Conservation (phyloP, 352 stramenopile genomes). For the Peronospora belbahrii region DNA sequence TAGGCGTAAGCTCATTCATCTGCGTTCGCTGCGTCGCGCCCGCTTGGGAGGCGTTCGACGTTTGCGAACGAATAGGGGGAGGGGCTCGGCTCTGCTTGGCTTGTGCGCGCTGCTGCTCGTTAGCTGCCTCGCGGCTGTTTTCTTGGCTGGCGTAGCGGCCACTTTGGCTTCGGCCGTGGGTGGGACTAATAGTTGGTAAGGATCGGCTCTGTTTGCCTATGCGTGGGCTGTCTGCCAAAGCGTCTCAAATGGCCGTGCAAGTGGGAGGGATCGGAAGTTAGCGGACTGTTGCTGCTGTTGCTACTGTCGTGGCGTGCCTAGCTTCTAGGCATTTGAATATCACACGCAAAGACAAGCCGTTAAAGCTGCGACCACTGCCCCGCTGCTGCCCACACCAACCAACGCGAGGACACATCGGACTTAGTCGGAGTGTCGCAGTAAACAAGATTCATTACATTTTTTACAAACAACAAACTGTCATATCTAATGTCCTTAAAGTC, state of each 20-base stretch:
- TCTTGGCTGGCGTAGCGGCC: constrained; percentile 25
- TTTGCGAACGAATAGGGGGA: constrained; percentile 1
- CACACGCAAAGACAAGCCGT: constrained; percentile 19
- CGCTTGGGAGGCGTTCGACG: constrained; percentile 11
- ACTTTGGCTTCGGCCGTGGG: constrained; percentile 21
- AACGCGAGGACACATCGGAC: constrained; percentile 21
- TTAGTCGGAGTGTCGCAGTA: constrained; percentile 9
- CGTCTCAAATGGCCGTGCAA: constrained; percentile 13
- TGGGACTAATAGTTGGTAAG: constrained; percentile 37
- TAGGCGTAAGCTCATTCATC: constrained; percentile 40
- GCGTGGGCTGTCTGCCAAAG: constrained; percentile 26
- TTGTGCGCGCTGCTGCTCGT: neutral
- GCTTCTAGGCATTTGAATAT: constrained; percentile 33
- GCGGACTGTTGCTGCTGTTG: constrained; percentile 2
- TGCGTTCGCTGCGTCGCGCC: constrained; percentile 12
- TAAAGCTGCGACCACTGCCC: constrained; percentile 18
- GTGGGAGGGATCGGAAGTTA: constrained; percentile 26
- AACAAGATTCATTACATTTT: neutral
- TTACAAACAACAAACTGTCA: neutral
- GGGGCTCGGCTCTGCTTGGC: neutral
- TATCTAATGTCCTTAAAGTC: neutral
- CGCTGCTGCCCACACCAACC: constrained; percentile 20
- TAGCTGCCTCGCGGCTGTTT: constrained; percentile 14
- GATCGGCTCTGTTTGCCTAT: constrained; percentile 25
- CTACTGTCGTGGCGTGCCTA: constrained; percentile 24